Conservation (phyloP, 768 basidiomycete genomes). For the Rossbeevera mucosa region DNA sequence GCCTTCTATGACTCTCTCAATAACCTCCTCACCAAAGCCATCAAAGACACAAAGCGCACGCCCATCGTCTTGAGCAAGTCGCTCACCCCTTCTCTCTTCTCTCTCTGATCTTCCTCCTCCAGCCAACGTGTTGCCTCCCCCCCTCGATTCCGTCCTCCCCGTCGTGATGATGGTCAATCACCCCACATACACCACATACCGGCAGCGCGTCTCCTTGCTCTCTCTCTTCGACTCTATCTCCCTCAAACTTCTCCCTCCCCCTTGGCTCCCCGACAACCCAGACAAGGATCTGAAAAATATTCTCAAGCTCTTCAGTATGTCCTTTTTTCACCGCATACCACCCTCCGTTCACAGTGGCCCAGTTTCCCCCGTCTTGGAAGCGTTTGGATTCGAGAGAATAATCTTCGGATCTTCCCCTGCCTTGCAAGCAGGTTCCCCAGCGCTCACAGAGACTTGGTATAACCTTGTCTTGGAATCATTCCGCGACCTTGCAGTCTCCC, state of each 20-base stretch:
- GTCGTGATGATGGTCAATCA: conserved; percentile 79
- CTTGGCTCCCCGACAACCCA: conserved; percentile 55
- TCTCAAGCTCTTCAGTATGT: conserved; percentile 84
- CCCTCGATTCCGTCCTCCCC: conserved; percentile 63
- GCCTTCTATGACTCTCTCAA: conserved; percentile 63
- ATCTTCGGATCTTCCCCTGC: conserved; percentile 78
- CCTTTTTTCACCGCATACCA: not conserved
- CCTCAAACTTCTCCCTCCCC: conserved; percentile 73
- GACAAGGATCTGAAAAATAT: conserved; percentile 47
- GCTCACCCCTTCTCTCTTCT: not conserved
- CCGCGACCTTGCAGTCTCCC: conserved; percentile 75
- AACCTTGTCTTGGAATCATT: conserved; percentile 74
- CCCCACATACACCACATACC: conserved; percentile 67
- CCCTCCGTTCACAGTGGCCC: conserved; percentile 1
- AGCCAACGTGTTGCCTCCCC: conserved; percentile 82
- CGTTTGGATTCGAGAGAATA: conserved; percentile 80
- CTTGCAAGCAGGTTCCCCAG: conserved; percentile 40
- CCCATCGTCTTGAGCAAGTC: conserved; percentile 63
- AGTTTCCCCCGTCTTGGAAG: conserved; percentile 83
- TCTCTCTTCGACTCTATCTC: conserved; percentile 70
- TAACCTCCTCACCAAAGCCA: conserved; percentile 65
- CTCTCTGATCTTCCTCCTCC: conserved; percentile 8
- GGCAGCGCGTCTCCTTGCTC: conserved; percentile 64
- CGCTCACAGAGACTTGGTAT: conserved; percentile 69
- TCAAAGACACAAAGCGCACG: conserved; percentile 35